These are phyloP conservation scores for Cladosporium velox DNA, from an alignment of 2,329 filamentous ascomycete genomes.

Conservation along the genomic window DNA sequence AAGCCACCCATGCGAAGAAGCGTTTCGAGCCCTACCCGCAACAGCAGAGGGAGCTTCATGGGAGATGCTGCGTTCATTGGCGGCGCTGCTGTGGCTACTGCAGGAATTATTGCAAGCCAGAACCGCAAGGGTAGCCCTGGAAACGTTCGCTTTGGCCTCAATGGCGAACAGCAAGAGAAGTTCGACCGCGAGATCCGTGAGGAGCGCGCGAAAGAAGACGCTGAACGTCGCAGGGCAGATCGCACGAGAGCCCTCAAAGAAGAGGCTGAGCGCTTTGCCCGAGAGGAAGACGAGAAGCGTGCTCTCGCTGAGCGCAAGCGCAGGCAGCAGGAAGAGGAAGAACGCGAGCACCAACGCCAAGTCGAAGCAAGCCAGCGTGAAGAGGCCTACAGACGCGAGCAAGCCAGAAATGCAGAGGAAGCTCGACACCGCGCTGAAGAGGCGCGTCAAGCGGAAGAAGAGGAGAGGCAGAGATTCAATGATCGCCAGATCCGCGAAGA, in stretches of 20 bases:
- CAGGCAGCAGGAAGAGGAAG: constrained; percentile 9
- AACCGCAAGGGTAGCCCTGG: constrained; percentile 38
- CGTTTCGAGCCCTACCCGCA: constrained; percentile 35
- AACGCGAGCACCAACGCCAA: constrained; percentile 14
- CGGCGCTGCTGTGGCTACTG: constrained; percentile 42
- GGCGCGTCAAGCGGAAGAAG: constrained; percentile 20
- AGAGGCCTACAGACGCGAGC: constrained; percentile 34
- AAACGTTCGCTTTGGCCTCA: constrained; percentile 60
- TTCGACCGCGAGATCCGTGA: constrained; percentile 41
- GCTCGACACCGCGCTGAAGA: constrained; percentile 21
- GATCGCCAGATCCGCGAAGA: constrained; percentile 22
- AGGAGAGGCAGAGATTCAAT: constrained; percentile 13
- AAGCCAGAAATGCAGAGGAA: constrained; percentile 27
- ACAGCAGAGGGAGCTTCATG: constrained; percentile 30
- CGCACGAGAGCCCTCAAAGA: constrained; percentile 38
- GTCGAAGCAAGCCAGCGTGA: constrained; percentile 27
- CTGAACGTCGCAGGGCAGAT: constrained; percentile 35
- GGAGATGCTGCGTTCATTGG: constrained; percentile 48
- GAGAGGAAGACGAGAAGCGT: constrained; percentile 26
- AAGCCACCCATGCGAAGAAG: constrained; percentile 44
- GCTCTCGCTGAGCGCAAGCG: constrained; percentile 13
- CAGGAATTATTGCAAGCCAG: constrained; percentile 37
- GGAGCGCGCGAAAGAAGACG: constrained; percentile 31
- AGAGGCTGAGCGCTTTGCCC: constrained; percentile 34
- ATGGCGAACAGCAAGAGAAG: constrained; percentile 56